Evolutionary conservation across 2,329 filamentous ascomycete species (phyloP).

Genomic region (Verticillium longisporum): DNA sequence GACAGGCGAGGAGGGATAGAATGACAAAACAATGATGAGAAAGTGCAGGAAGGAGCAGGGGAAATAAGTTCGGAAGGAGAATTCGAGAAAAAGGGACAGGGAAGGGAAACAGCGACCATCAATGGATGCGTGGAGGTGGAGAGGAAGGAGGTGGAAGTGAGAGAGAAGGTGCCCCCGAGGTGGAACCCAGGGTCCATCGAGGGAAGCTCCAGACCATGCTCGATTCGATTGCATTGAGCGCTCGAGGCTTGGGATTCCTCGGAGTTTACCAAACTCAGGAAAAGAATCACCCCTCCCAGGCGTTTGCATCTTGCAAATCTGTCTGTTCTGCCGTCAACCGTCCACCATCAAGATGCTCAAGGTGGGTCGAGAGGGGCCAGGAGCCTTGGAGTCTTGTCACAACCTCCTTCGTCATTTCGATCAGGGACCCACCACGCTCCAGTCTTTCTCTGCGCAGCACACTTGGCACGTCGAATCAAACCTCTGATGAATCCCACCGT

Average conservation of each 20-base stretch:
- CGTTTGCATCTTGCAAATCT: neutral
- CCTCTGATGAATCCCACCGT: neutral
- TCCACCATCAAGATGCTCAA: neutral
- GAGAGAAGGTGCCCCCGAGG: neutral
- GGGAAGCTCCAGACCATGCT: neutral
- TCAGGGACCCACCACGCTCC: neutral
- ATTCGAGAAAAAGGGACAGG: neutral
- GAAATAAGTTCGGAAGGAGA: neutral
- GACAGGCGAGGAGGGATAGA: neutral
- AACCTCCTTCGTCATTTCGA: neutral
- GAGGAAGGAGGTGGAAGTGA: neutral
- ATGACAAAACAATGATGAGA: neutral
- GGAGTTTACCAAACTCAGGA: neutral
- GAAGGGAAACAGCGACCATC: neutral
- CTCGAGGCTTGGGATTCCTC: neutral
- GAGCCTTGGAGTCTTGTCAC: neutral
- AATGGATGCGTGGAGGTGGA: neutral
- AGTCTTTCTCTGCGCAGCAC: neutral
- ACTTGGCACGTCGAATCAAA: neutral
- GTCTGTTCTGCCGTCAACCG: neutral
- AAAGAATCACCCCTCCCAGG: neutral
- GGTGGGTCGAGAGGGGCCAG: neutral
- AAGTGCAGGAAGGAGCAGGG: neutral
- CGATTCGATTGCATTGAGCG: neutral
- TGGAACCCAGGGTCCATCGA: neutral